Percentiles rank a stretch among this genome's conserved stretches.
These are phyloP conservation scores for Lactuca saligna DNA, from an alignment of 129 eudicot genomes.

Conservation along the genomic window DNA sequence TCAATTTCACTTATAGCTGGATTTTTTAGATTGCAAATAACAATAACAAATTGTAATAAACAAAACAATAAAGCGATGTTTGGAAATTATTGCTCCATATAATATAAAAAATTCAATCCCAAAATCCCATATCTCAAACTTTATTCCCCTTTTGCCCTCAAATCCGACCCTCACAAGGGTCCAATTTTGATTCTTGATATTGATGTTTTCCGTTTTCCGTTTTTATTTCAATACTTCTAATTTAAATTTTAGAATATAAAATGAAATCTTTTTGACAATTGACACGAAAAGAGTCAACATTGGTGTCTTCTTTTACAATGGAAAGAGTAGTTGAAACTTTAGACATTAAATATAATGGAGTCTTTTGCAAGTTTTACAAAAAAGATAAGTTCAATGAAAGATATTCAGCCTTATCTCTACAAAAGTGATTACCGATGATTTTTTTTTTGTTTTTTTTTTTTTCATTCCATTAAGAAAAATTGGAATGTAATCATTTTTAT, in stretches of 20 bases:
- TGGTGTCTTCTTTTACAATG: conserved; percentile 23
- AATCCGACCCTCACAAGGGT: conserved; percentile 17
- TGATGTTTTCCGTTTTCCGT: conserved; percentile 24
- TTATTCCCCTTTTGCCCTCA: conserved; percentile 22
- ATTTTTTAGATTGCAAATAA: background rate
- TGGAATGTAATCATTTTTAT: background rate
- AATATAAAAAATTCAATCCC: conserved; percentile 1
- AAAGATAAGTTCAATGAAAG: background rate
- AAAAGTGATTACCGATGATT: background rate
- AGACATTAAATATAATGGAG: conserved; percentile 7
- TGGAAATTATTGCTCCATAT: conserved; percentile 1
- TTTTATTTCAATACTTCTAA: conserved; percentile 22
- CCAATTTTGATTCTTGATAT: conserved; percentile 35
- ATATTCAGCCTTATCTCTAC: conserved; percentile 8
- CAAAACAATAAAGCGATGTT: conserved; percentile 1
- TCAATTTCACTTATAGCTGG: conserved; percentile 10
- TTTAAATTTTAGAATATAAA: conserved; percentile 23
- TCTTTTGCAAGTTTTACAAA: conserved; percentile 12
- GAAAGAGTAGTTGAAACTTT: conserved; percentile 13
- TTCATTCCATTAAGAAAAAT: background rate
- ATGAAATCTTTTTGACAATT: conserved; percentile 26
- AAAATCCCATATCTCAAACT: conserved; percentile 22
- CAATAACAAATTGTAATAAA: background rate
- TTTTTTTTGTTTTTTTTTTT: too few relatives aligned
- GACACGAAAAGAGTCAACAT: conserved; percentile 27